Conservation (phyloP, 345 rosid genomes). For the Gossypium bickii region DNA sequence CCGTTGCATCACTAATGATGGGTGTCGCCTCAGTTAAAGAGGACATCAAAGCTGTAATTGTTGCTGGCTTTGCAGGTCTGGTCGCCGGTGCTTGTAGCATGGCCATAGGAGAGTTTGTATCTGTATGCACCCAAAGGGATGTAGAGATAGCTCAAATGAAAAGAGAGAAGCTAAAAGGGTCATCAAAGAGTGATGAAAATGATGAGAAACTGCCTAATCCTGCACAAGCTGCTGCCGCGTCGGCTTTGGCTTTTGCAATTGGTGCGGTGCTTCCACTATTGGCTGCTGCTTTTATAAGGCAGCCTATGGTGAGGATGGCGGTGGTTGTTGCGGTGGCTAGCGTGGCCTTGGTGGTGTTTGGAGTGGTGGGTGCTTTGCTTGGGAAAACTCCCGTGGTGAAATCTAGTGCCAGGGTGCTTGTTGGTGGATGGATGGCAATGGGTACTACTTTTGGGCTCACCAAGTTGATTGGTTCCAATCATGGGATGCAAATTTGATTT, state of each 20-base stretch:
- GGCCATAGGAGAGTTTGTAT: conserved; percentile 86
- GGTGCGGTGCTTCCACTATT: conserved; percentile 90
- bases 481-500: conserved; percentile 33
- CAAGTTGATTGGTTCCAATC: conserved; percentile 59
- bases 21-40: conserved; percentile 64
- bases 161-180: conserved; percentile 24
- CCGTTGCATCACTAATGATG: conserved; percentile 73
- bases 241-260: conserved; percentile 68
- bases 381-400: conserved; percentile 58
- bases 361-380: conserved; percentile 69
- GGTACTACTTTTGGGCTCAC: conserved; percentile 80
- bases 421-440: conserved; percentile 95
- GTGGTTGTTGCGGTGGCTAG: conserved; percentile 54
- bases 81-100: conserved; percentile 75
- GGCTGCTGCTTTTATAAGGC: conserved; percentile 70
- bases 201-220: conserved; percentile 65
- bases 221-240: conserved; percentile 74
- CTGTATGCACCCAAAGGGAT: conserved; percentile 71
- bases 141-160: conserved; percentile 53
- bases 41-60: conserved; percentile 60
- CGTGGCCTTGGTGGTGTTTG: conserved; percentile 54
- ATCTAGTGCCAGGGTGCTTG: conserved; percentile 54
- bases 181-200: background rate
- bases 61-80: conserved; percentile 68
- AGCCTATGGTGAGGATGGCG: conserved; percentile 53